phyloP scores from a whole-genome alignment of 225 moss, liverwort and hornwort species.

The Polytrichum commune region DNA sequence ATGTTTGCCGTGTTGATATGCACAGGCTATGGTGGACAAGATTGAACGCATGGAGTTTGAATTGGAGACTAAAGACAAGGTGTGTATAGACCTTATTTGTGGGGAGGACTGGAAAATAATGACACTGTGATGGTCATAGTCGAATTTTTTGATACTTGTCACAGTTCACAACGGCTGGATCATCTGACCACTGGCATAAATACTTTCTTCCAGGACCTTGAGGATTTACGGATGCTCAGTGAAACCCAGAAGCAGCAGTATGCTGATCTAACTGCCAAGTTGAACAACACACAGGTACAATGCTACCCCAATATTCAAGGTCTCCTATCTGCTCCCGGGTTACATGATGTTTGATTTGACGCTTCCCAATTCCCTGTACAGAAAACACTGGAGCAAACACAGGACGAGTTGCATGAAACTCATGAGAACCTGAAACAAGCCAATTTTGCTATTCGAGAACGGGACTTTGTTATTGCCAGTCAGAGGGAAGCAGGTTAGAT shows the following conservation, averaged over 20 bases:
- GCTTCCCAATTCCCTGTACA: slow-evolving; percentile 15
- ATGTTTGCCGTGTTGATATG: not conserved
- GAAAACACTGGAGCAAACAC: slow-evolving; percentile 61
- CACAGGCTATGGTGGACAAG: slow-evolving; percentile 76
- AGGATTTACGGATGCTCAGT: slow-evolving; percentile 55
- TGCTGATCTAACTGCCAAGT: slow-evolving; percentile 48
- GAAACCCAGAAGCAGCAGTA: slow-evolving; percentile 66
- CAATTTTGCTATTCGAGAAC: slow-evolving; percentile 53
- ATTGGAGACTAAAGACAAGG: slow-evolving; percentile 79
- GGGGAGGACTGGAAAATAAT: too few species aligned
- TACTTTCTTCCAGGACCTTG: slow-evolving; percentile 55
- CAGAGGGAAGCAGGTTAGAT: slow-evolving; percentile 75
- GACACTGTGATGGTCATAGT: too few species aligned
- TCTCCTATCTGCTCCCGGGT: too few species aligned
- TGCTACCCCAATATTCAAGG: not conserved
- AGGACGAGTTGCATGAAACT: slow-evolving; percentile 62
- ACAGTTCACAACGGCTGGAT: too few species aligned
- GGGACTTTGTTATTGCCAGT: slow-evolving; percentile 66
- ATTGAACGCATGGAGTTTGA: slow-evolving; percentile 79
- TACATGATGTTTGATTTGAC: too few species aligned
- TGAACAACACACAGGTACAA: slow-evolving; percentile 65
- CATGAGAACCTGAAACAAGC: slow-evolving; percentile 60
- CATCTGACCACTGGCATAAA: not conserved
- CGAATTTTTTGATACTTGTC: too few species aligned
- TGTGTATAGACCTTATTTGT: slow-evolving; percentile 4